These are phyloP conservation scores for Cyberlindnera petersonii DNA, from an alignment of 805 yeast species.

Conservation along the genomic window DNA sequence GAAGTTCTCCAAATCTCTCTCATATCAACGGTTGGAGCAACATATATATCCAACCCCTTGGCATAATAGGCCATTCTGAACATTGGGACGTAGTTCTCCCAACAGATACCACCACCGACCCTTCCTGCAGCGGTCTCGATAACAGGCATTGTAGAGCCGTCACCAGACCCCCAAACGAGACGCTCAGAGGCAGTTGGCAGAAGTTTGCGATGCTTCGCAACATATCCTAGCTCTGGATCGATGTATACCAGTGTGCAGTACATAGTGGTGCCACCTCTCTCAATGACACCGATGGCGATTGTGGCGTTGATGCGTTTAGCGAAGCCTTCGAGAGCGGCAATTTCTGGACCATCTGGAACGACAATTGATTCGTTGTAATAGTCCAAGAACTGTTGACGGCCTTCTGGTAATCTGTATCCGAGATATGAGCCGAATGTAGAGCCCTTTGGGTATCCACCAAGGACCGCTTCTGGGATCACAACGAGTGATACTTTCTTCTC, in stretches of 20 bases:
- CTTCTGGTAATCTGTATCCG: conserved; percentile 39
- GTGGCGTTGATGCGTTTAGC: conserved; percentile 34
- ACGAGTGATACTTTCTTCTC: conserved; percentile 33
- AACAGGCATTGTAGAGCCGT: conserved; percentile 41
- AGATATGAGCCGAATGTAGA: conserved; percentile 39
- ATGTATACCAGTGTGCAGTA: conserved; percentile 40
- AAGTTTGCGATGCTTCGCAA: conserved; percentile 41
- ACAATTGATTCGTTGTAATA: conserved; percentile 35
- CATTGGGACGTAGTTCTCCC: conserved; percentile 44
- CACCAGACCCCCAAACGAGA: conserved; percentile 44
- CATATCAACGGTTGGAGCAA: conserved; percentile 44
- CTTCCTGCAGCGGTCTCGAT: conserved; percentile 34
- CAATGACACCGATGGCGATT: conserved; percentile 39
- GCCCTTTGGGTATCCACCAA: conserved; percentile 48
- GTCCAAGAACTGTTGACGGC: conserved; percentile 37
- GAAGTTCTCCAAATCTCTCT: conserved; percentile 41
- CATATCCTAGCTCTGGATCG: conserved; percentile 36
- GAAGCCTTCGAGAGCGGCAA: conserved; percentile 31
- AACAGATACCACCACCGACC: conserved; percentile 45
- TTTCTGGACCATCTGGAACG: conserved; percentile 35
- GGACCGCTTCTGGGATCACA: conserved; percentile 42
- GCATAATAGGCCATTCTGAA: conserved; percentile 39
- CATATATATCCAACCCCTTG: conserved; percentile 39
- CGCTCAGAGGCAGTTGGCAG: conserved; percentile 44
- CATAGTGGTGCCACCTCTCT: conserved; percentile 35